Conservation (phyloP, 169 alveolate species). For the Blepharisma undulans region DNA sequence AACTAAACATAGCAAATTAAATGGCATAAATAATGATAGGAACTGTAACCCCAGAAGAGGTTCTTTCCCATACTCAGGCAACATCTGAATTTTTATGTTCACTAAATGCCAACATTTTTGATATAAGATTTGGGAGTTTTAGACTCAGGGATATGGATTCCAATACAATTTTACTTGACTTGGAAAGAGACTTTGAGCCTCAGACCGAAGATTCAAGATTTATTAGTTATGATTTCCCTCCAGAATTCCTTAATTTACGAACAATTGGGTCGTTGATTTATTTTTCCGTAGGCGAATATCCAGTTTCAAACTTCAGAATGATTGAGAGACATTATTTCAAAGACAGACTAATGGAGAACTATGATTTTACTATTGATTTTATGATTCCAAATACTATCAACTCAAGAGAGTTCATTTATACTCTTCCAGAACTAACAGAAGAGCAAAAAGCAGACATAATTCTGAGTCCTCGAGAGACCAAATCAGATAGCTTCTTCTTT, state of each 20-base stretch:
- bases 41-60: conserved; percentile 67
- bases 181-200: conserved; percentile 23
- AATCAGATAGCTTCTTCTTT: conserved; percentile 83
- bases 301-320: conserved; percentile 74
- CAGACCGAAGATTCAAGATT: conserved; percentile 67
- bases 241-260: conserved; percentile 76
- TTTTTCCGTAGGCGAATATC: conserved; percentile 75
- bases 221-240: conserved; percentile 82
- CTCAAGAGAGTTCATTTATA: conserved; percentile 82
- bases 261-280: conserved; percentile 75
- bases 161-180: conserved; percentile 40
- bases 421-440: conserved; percentile 73
- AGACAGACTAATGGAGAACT: conserved; percentile 63
- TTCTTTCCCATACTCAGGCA: conserved; percentile 59
- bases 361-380: conserved; percentile 82
- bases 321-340: conserved; percentile 85
- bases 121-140: conserved; percentile 73
- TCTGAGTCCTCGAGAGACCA: conserved; percentile 75
- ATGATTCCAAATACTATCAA: conserved; percentile 83
- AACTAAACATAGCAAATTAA: no score
- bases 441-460: conserved; percentile 72
- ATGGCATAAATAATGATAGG: not conserved
- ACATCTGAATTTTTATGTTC: conserved; percentile 66
- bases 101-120: conserved; percentile 68
- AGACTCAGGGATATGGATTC: conserved; percentile 78